Conservation (phyloP, 805 yeast genomes). For the Ogataea trehaloabstinens region DNA sequence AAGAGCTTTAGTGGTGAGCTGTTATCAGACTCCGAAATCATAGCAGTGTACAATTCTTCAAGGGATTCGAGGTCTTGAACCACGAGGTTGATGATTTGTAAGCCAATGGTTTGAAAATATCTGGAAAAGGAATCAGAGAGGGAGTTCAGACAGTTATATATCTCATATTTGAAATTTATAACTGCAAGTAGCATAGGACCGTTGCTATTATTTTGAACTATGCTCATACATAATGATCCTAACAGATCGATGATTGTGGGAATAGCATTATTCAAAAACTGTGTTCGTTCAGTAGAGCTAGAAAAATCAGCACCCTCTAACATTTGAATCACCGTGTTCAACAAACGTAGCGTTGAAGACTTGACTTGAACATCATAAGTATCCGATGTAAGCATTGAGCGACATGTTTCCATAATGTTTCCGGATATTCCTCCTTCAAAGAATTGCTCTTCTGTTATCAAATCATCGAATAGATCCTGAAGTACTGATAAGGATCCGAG, state of each 20-base stretch:
- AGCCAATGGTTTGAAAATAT: conserved; percentile 10
- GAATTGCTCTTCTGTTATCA: conserved; percentile 82
- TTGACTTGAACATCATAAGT: conserved; percentile 35
- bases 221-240: conserved; percentile 8
- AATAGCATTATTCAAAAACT: conserved; percentile 32
- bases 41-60: conserved; percentile 17
- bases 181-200: conserved; percentile 15
- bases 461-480: conserved; percentile 80
- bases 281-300: conserved; percentile 35
- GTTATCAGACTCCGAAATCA: conserved; percentile 10
- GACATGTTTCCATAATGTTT: conserved; percentile 50
- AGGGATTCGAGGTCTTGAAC: conserved; percentile 20
- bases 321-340: conserved; percentile 51
- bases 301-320: conserved; percentile 51
- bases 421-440: conserved; percentile 70
- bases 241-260: conserved; percentile 28
- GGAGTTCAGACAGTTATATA: conserved; percentile 27
- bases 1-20: conserved; percentile 9
- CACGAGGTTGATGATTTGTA: conserved; percentile 13
- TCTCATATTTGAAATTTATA: conserved; percentile 26
- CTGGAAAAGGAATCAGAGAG: conserved; percentile 26
- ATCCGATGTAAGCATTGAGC: conserved; percentile 35
- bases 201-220: conserved; percentile 3
- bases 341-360: conserved; percentile 47
- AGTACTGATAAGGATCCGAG: conserved; percentile 60